phyloP scores from a whole-genome alignment of 805 yeast genomes.

The Kodamaea jinghongensis region DNA sequence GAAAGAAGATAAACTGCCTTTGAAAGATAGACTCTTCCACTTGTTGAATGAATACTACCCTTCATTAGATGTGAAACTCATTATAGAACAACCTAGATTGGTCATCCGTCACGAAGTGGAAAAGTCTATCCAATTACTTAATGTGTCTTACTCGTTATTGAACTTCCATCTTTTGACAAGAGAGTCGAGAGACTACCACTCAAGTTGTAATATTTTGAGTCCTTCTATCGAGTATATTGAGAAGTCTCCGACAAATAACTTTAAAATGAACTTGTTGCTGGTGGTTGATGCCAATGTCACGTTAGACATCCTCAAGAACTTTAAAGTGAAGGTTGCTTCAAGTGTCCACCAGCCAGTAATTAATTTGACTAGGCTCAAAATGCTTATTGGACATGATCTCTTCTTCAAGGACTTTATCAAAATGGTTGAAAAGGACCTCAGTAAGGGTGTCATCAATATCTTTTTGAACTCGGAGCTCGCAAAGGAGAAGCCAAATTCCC shows the following conservation, averaged over 20 bases:
- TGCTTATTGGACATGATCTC: conserved; percentile 29
- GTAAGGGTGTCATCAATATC: conserved; percentile 28
- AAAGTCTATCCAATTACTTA: conserved; percentile 23
- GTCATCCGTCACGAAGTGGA: conserved; percentile 22
- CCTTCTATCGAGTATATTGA: conserved; percentile 33
- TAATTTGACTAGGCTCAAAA: conserved; percentile 29
- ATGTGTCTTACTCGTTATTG: conserved; percentile 34
- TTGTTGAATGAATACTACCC: conserved; percentile 34
- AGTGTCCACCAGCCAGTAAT: conserved; percentile 20
- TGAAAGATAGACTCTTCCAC: conserved; percentile 16
- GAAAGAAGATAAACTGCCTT: not conserved
- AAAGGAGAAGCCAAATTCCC: not conserved
- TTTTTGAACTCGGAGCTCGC: conserved; percentile 23
- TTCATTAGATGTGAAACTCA: conserved; percentile 21
- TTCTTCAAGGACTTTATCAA: conserved; percentile 26
- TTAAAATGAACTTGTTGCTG: conserved; percentile 11
- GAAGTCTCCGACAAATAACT: conserved; percentile 13
- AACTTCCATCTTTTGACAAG: conserved; percentile 34
- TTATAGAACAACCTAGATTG: conserved; percentile 33
- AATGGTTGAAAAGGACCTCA: conserved; percentile 22
- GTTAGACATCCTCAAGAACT: conserved; percentile 23
- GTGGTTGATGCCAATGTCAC: conserved; percentile 2
- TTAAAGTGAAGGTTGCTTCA: conserved; percentile 22
- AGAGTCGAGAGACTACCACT: conserved; percentile 28
- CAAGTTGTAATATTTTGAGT: conserved; percentile 32